These are phyloP conservation scores for Aspergillus neotritici DNA, from an alignment of 2,329 filamentous ascomycete species.

Conservation along the genomic window DNA sequence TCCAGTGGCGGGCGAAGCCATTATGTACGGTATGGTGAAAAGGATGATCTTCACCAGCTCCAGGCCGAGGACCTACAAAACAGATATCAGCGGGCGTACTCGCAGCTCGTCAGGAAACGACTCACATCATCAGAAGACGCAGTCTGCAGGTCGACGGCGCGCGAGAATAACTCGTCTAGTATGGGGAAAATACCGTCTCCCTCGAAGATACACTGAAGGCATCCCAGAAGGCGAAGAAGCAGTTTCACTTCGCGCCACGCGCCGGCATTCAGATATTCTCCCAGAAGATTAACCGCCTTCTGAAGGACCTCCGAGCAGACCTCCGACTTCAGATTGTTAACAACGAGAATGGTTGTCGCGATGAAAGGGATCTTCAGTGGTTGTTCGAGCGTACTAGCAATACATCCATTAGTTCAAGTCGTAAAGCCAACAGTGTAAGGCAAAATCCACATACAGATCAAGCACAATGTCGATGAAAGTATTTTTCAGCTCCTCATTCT, in stretches of 20 bases:
- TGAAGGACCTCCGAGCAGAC: conserved; percentile 65
- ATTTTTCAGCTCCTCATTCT: conserved; percentile 71
- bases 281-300: conserved; percentile 56
- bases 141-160: conserved; percentile 89
- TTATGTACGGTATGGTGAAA: conserved; percentile 84
- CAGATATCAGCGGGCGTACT: conserved; percentile 11
- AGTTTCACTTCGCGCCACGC: conserved; percentile 91
- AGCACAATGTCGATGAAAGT: conserved; percentile 68
- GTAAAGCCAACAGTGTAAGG: not conserved
- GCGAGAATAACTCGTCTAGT: conserved; percentile 81
- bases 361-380: conserved; percentile 97
- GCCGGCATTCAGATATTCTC: conserved; percentile 64
- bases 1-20: conserved; percentile 65
- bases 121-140: conserved; percentile 86
- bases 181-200: conserved; percentile 80
- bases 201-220: conserved; percentile 71
- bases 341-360: conserved; percentile 72
- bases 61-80: conserved; percentile 54
- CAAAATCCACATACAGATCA: conserved; percentile 55
- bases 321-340: conserved; percentile 72
- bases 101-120: conserved; percentile 13
- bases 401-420: conserved; percentile 6
- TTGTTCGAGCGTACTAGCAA: conserved; percentile 66
- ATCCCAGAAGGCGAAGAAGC: conserved; percentile 80
- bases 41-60: conserved; percentile 97